Conservation (phyloP, 2,329 filamentous ascomycete genomes). For the Elsinoe ampelina region DNA sequence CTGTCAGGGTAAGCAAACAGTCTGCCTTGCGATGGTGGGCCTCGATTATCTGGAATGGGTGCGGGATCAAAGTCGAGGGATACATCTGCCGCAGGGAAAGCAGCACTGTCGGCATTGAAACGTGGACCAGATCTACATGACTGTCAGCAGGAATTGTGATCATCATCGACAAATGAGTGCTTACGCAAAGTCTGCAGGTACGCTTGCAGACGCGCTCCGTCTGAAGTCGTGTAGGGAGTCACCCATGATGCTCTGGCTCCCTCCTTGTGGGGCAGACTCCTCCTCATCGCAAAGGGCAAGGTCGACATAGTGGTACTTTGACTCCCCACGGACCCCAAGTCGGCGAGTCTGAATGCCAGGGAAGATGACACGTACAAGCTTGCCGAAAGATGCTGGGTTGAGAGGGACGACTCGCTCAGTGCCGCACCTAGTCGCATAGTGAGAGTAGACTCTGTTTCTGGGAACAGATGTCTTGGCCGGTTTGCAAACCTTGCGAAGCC, state of each 20-base stretch:
- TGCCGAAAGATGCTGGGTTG: constrained; percentile 95
- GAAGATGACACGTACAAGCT: constrained; percentile 91
- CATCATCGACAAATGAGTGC: constrained; percentile 16
- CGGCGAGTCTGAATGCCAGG: constrained; percentile 88
- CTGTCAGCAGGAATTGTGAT: constrained; percentile 12
- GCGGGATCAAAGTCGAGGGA: constrained; percentile 24
- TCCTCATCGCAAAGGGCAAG: constrained; percentile 41
- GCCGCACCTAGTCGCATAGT: constrained; percentile 86
- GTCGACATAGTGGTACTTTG: constrained; percentile 86
- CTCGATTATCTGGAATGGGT: constrained; percentile 23
- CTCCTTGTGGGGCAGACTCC: constrained; percentile 19
- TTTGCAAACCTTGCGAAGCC: constrained; percentile 64
- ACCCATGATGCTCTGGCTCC: constrained; percentile 12
- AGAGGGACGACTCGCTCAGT: constrained; percentile 89
- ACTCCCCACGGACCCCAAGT: constrained; percentile 87
- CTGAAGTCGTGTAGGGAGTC: constrained; percentile 17
- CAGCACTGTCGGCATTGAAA: constrained; percentile 40
- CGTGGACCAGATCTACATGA: constrained; percentile 29
- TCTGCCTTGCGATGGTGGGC: constrained; percentile 35
- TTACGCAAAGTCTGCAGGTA: constrained; percentile 25
- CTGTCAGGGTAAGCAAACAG: constrained; percentile 40
- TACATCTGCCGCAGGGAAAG: constrained; percentile 33
- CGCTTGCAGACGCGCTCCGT: constrained; percentile 24
- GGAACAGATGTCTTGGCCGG: constrained; percentile 79
- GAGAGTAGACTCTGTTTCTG: constrained; percentile 85